A percentile compares a stretch with the other conserved stretches of the same genome.
phyloP scores from a whole-genome alignment of 2,329 filamentous ascomycete species.

The Monilinia polystroma region DNA sequence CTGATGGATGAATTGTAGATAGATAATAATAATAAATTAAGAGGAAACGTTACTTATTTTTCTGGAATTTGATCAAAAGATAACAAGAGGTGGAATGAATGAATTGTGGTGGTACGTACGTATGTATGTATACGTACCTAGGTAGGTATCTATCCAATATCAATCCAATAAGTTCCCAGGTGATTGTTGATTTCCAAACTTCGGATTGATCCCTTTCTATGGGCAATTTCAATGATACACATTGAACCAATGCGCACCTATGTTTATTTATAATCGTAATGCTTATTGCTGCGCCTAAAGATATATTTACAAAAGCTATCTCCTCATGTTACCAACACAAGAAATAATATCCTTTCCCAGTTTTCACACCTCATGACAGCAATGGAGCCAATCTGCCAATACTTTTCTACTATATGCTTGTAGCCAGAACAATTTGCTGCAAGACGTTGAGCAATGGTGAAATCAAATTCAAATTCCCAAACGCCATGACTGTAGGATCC shows the following conservation, averaged over 20 bases:
- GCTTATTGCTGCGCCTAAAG: slow-evolving; percentile 13
- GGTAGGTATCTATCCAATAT: too few species aligned
- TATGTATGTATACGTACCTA: too few species aligned
- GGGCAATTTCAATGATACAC: neutral
- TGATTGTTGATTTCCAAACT: neutral
- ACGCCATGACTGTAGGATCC: slow-evolving; percentile 23
- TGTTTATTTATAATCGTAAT: slow-evolving; percentile 9
- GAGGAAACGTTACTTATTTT: too few species aligned
- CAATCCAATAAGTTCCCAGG: neutral
- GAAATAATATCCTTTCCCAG: slow-evolving; percentile 14
- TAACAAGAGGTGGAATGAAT: too few species aligned
- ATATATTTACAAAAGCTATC: slow-evolving; percentile 21
- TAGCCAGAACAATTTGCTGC: slow-evolving; percentile 21
- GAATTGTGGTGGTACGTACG: too few species aligned
- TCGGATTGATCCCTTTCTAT: neutral
- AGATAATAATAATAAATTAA: neutral
- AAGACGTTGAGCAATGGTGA: slow-evolving; percentile 15
- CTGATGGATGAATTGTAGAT: neutral
- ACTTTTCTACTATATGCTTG: slow-evolving; percentile 20
- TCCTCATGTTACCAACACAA: slow-evolving; percentile 17
- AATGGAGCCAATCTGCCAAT: slow-evolving; percentile 20
- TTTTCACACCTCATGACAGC: slow-evolving; percentile 21
- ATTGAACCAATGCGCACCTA: neutral
- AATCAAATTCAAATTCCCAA: slow-evolving; percentile 11
- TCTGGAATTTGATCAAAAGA: too few species aligned